These are phyloP conservation scores for Tulasnella sp. DNA, from an alignment of 768 basidiomycete species.

Conservation along the genomic window DNA sequence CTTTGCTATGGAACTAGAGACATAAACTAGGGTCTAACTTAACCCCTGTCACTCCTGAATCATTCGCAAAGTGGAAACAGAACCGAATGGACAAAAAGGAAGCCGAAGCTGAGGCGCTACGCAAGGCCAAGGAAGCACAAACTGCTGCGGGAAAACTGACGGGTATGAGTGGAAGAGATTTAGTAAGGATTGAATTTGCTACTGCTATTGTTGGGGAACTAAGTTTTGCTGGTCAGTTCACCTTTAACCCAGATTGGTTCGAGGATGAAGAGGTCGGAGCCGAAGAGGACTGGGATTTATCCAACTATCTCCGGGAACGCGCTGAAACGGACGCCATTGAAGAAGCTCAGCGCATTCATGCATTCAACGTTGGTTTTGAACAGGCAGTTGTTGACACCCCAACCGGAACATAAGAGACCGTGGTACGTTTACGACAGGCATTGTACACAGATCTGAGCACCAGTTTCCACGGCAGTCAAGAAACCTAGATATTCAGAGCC, in stretches of 20 bases:
- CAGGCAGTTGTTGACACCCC: not conserved
- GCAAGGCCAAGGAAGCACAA: constrained; percentile 71
- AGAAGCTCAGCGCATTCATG: constrained; percentile 41
- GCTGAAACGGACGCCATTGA: constrained; percentile 45
- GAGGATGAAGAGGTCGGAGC: constrained; percentile 52
- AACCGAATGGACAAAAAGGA: constrained; percentile 90
- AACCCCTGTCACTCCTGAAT: constrained; percentile 85
- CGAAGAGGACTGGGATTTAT: constrained; percentile 38
- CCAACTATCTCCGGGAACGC: constrained; percentile 46
- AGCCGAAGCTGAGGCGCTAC: constrained; percentile 69
- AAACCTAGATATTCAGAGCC: no score
- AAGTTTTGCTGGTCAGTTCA: constrained; percentile 43
- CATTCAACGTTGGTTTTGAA: constrained; percentile 17
- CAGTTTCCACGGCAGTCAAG: no score
- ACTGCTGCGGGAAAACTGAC: constrained; percentile 75
- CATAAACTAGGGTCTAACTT: constrained; percentile 85
- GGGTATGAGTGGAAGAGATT: constrained; percentile 92
- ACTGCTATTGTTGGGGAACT: constrained; percentile 7
- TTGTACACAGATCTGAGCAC: no score
- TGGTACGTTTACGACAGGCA: no score
- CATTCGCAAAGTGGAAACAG: constrained; percentile 91
- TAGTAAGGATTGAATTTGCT: constrained; percentile 40
- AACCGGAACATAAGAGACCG: no score
- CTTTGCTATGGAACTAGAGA: constrained; percentile 37
- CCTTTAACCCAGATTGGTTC: constrained; percentile 93